Percentiles rank a stretch among this genome's conserved stretches.
Conservation (phyloP, 768 basidiomycete species). For the Boletus vinaceobasis region DNA sequence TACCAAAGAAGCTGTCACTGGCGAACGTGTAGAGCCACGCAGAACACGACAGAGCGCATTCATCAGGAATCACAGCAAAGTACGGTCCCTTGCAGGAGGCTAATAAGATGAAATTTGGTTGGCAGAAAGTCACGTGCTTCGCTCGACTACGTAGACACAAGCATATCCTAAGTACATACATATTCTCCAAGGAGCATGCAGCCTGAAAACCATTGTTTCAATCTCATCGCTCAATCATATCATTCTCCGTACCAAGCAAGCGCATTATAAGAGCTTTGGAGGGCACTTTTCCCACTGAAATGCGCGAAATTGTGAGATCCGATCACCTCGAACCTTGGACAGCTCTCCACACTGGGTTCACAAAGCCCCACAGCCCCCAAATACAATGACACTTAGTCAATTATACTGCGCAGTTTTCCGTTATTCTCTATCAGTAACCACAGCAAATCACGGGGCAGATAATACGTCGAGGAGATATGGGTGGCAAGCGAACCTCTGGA, state of each 20-base stretch:
- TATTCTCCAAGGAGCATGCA: neutral
- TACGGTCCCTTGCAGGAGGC: too few species aligned
- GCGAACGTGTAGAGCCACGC: neutral
- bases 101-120: neutral
- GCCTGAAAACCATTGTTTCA: neutral
- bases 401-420: neutral
- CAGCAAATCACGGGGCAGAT: too few species aligned
- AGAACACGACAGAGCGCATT: constrained; percentile 12
- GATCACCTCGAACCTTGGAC: neutral
- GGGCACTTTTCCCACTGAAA: neutral
- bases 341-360: neutral
- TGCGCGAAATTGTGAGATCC: neutral
- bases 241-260: neutral
- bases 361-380: neutral
- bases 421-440: neutral
- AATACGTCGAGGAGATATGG: neutral
- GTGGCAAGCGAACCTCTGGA: neutral
- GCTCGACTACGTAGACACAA: neutral
- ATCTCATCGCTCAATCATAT: neutral
- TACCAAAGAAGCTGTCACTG: neutral
- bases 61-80: too few species aligned
- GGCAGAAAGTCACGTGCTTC: constrained; percentile 8
- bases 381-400: too few species aligned
- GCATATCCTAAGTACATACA: too few species aligned
- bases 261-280: neutral